phyloP scores from a whole-genome alignment of 2,329 filamentous ascomycete species.

The Gaeumannomyces tritici region DNA sequence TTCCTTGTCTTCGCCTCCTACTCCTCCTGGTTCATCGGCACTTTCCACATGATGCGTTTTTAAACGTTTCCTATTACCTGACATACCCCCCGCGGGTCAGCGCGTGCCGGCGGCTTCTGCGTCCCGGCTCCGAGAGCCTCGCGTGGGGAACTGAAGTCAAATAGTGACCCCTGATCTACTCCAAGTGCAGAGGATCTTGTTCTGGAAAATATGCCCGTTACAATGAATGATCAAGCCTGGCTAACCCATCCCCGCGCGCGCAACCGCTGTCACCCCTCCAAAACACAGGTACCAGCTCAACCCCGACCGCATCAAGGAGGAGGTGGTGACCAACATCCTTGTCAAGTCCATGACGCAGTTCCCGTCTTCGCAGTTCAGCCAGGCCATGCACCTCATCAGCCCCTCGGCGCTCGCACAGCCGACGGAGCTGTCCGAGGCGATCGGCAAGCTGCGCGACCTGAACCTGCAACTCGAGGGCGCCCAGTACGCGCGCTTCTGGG shows the following conservation, averaged over 20 bases:
- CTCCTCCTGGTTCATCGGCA: neutral
- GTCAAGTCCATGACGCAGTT: constrained; percentile 97
- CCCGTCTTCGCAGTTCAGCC: constrained; percentile 88
- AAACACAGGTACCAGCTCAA: constrained; percentile 90
- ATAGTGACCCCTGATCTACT: constrained; percentile 60
- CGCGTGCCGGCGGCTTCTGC: neutral
- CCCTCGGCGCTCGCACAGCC: constrained; percentile 62
- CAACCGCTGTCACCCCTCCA: constrained; percentile 5
- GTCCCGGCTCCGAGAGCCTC: neutral
- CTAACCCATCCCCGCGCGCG: constrained; percentile 3
- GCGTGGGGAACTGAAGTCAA: constrained; percentile 47
- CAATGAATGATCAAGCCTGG: neutral
- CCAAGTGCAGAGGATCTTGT: constrained; percentile 3
- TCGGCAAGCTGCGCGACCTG: constrained; percentile 76
- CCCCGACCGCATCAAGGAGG: constrained; percentile 92
- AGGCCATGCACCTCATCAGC: constrained; percentile 87
- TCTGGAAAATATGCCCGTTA: neutral
- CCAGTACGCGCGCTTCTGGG: constrained; percentile 90
- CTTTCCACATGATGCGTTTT: constrained; percentile 59
- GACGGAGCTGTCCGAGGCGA: constrained; percentile 75
- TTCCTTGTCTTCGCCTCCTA: constrained; percentile 7
- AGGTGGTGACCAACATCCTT: constrained; percentile 97
- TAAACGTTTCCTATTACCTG: constrained; percentile 99
- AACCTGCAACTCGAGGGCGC: constrained; percentile 83
- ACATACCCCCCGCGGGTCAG: constrained; percentile 27